Evolutionary conservation across 2,329 filamentous ascomycete species (phyloP).

Genomic region (Emmonsiellopsis sp.): DNA sequence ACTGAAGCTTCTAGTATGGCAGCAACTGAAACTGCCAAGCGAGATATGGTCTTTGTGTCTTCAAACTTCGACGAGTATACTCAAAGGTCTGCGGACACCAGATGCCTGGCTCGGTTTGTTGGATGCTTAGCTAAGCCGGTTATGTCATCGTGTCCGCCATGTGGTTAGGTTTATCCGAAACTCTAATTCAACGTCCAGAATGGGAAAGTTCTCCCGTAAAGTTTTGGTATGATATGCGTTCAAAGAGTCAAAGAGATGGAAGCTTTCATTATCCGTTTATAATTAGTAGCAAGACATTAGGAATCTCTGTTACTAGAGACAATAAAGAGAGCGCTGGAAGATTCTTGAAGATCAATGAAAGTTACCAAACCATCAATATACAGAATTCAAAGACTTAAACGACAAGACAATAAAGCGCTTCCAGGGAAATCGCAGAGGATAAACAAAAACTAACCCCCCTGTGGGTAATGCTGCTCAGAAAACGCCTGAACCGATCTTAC

Average conservation of each 20-base stretch:
- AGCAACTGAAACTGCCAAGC: background rate
- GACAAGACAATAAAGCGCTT: background rate
- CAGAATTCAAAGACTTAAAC: background rate
- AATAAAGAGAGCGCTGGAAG: too few relatives aligned
- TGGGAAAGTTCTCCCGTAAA: too few relatives aligned
- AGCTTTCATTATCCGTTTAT: too few relatives aligned
- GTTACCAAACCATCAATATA: background rate
- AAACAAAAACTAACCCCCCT: background rate
- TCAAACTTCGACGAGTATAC: background rate
- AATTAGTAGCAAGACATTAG: too few relatives aligned
- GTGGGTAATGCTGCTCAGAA: background rate
- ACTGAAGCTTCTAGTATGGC: background rate
- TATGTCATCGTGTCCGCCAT: too few relatives aligned
- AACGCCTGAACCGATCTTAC: constrained; percentile 4
- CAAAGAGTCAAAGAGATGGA: too few relatives aligned
- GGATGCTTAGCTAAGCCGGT: background rate
- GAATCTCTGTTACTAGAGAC: too few relatives aligned
- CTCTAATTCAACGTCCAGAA: too few relatives aligned
- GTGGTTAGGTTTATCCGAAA: too few relatives aligned
- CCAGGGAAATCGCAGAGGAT: background rate
- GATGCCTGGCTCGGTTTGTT: background rate
- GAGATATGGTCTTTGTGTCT: background rate
- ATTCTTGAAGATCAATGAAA: too few relatives aligned
- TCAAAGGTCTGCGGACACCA: background rate
- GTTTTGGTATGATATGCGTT: too few relatives aligned